Base-by-base conservation (phyloP, 208 protist genomes). In the Trypanosomatidae sp. region DNA sequence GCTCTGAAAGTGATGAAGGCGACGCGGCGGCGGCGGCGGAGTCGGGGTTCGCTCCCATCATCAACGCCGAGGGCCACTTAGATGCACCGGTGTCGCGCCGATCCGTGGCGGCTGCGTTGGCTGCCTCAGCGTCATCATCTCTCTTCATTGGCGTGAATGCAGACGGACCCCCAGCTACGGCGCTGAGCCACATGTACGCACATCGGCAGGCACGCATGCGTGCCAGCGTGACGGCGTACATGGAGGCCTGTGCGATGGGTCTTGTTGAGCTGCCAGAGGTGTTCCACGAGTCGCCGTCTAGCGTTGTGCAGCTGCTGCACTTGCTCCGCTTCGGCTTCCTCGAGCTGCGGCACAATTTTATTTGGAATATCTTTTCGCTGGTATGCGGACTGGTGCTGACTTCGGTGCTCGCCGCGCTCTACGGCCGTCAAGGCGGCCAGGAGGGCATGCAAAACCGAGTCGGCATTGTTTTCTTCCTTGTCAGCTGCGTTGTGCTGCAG, bases 381-480 rank as follows among this genome's bases (percentile, higher is more conserved):
- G 56, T 74, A 6, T 19, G 83, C 12, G 55, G 80, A 25, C 43
- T 86, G 28, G 49, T 73, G 6, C 64, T 84, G 19, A 75, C 76
- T 33, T 70, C 79, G n/a, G 73, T 84, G 41, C 69, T 90, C 9
- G 83, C 82, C 15, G 83, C 79, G 25, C 60, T 90, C 44, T 92
- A 92, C 77, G 80, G 84, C 36, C 79, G 76, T n/a, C 85, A 90
- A 73, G 76, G 68, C 25, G 75, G 65, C 28, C 76, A 86, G 66
- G 77, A 74, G 50, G 87, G 87, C 53, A 90, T 90, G 73, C 87
- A 92, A 65, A 92, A 86, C 62, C 85, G 87, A 41, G 78, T 87
- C 19, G 87, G 87, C 43, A 85, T 92, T 49, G 73, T 92, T n/a
- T 92, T 92, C 41, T 90, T 92, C 43, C 53, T 92, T 12, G 85